These are phyloP conservation scores for Cladophialophora yegresii DNA, from an alignment of 2,329 filamentous ascomycete genomes.

Conservation along the genomic window DNA sequence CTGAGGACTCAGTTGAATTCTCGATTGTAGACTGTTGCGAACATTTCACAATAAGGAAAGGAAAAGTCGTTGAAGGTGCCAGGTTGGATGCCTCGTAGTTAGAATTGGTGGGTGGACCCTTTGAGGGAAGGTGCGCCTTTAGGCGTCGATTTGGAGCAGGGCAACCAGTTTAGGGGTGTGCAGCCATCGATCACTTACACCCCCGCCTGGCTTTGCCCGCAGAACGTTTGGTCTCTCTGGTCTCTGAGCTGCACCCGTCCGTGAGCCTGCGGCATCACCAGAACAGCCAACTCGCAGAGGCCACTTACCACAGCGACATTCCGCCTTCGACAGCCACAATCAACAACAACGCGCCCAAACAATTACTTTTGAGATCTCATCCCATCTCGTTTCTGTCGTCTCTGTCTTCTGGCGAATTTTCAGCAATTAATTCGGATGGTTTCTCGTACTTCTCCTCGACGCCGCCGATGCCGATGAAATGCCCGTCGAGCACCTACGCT, in stretches of 20 bases:
- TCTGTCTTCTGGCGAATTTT: slow-evolving; percentile 44
- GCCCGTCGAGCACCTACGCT: slow-evolving; percentile 49
- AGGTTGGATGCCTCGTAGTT: not conserved
- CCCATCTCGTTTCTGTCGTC: slow-evolving; percentile 48
- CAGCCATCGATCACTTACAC: not conserved
- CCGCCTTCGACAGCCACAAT: slow-evolving; percentile 37
- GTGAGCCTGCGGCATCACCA: not conserved
- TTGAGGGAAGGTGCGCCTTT: slow-evolving; percentile 1
- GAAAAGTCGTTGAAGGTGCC: not conserved
- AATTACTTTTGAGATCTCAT: slow-evolving; percentile 51
- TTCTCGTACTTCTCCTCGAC: slow-evolving; percentile 41
- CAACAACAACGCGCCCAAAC: slow-evolving; percentile 46
- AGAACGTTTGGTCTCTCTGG: slow-evolving; percentile 4
- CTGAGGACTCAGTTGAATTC: not conserved
- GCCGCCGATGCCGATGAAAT: slow-evolving; percentile 31
- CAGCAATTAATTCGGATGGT: slow-evolving; percentile 54
- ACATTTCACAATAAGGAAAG: not conserved
- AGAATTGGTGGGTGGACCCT: not conserved
- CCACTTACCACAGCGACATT: slow-evolving; percentile 19
- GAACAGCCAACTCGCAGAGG: slow-evolving; percentile 16
- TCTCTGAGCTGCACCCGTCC: slow-evolving; percentile 4
- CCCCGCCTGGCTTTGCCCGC: not conserved
- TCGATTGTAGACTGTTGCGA: not conserved
- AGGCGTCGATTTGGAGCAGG: not conserved
- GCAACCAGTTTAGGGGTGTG: not conserved